Conservation (phyloP, 140 eudicot genomes). For the Stevia rebaudiana region DNA sequence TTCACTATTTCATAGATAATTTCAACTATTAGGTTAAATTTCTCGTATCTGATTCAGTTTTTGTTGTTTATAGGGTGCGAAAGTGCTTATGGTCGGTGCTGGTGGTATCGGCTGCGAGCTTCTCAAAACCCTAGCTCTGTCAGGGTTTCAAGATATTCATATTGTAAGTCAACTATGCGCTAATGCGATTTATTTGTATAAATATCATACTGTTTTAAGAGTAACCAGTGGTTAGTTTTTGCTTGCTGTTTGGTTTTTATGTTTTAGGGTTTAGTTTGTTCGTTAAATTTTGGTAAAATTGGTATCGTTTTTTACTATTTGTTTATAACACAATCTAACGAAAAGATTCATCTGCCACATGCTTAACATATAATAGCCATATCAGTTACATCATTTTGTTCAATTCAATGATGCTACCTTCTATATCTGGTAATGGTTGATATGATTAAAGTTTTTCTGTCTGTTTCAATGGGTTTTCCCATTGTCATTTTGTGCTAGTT, state of each 20-base stretch:
- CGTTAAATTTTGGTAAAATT: slow-evolving; percentile 4
- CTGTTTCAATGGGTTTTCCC: not conserved
- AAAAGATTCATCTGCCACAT: not conserved
- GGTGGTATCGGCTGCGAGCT: slow-evolving; percentile 99
- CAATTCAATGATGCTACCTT: not conserved
- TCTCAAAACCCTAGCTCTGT: slow-evolving; percentile 91
- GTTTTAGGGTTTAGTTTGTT: slow-evolving; percentile 35
- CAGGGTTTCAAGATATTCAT: slow-evolving; percentile 82
- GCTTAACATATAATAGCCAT: not conserved
- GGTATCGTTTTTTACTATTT: not conserved
- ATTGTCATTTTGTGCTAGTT: not conserved
- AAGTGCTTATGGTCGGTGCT: slow-evolving; percentile 97
- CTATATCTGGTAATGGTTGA: not conserved
- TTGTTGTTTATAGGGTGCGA: slow-evolving; percentile 45
- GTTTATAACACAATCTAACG: not conserved
- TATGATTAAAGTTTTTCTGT: not conserved
- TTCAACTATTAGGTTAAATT: not conserved
- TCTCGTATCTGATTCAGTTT: not conserved
- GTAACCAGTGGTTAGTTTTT: not conserved
- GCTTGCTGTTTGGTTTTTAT: slow-evolving; percentile 1
- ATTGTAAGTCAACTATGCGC: slow-evolving; percentile 49
- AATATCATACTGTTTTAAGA: not conserved
- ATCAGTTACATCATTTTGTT: not conserved
- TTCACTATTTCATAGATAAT: not conserved
- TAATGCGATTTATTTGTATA: not conserved